Evolutionary conservation across 371 early-diverging fungal species (phyloP), one percentile per base, ranked within the genome.

Genomic region (Syncephalis plumigaleata): DNA sequence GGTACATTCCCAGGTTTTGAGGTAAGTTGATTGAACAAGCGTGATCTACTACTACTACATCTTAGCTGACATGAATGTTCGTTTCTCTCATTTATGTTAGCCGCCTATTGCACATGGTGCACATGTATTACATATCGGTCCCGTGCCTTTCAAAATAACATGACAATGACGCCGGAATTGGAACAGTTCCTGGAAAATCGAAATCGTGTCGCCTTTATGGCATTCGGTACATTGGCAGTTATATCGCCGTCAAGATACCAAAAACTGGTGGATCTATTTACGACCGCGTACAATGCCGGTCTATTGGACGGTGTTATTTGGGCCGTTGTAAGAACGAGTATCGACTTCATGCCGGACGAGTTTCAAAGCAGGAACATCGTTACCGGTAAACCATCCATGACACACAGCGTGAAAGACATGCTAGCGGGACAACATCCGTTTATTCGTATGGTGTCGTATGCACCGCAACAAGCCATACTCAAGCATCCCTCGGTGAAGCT

Each of bases 391-490:
- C 25, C 43, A 1, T 49, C 50, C 9, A 46, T 44, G 16, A 48
- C 23, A 5, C 36, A 23, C 5, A 47, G 51, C 13, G 17, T 7
- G 42, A 54, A 20, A 15, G 25, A 27, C 7, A 37, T 40, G 26
- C 24, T 47, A 9, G 22, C 22, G 17, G 18, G 20, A 52, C 27
- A 44, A 55, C 20, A 36, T 36, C 8, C 43, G 49, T 44, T 25
- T 15, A 40, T 9, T 46, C 54, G 8, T 46, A 55, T 17, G 50
- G 58, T 39, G 49, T 39, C 13, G 9, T 36, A 20, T 64, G 65
- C 60, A 1, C 61, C 65, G 25, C 68, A 67, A 16, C 48, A 54
- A 24, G 57, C 60, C 26, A 55, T 67, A 36, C 53, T 67, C 7
- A 48, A 52, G 1, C 68, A 67, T 39, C 42, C 56, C 9, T 53